Conservation (phyloP, 2,329 filamentous ascomycete genomes). For the Aureobasidium sp. region DNA sequence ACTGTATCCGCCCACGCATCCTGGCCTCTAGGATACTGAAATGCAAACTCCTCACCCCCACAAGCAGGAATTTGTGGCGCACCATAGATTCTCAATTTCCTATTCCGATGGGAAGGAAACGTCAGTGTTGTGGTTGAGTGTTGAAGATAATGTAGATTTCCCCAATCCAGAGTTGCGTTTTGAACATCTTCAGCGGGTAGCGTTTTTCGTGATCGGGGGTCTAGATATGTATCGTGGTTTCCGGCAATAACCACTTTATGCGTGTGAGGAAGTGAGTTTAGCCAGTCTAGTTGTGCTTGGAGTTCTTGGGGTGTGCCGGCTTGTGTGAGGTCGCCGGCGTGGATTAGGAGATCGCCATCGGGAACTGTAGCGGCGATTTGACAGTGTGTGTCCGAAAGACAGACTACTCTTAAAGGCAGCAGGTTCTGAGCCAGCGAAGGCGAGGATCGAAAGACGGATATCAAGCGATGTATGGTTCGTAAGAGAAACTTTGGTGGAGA, state of each 20-base stretch:
- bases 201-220: conserved; percentile 50
- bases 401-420: conserved; percentile 65
- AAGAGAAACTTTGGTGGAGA: conserved; percentile 32
- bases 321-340: conserved; percentile 78
- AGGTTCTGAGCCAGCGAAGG: conserved; percentile 40
- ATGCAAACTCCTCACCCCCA: conserved; percentile 64
- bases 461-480: conserved; percentile 34
- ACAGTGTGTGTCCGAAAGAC: conserved; percentile 84
- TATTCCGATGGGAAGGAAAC: conserved; percentile 43
- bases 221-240: conserved; percentile 85
- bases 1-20: conserved; percentile 68
- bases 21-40: conserved; percentile 59
- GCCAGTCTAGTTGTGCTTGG: conserved; percentile 75
- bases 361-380: conserved; percentile 47
- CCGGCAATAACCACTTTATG: conserved; percentile 79
- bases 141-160: conserved; percentile 66
- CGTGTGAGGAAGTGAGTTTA: conserved; percentile 61
- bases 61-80: conserved; percentile 71
- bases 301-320: conserved; percentile 63
- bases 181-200: conserved; percentile 42
- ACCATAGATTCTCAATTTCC: conserved; percentile 66
- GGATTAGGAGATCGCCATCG: conserved; percentile 74
- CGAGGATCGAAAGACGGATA: conserved; percentile 59
- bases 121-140: conserved; percentile 56
- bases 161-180: conserved; percentile 52